Base-by-base conservation (phyloP, 768 basidiomycete species). In the Lentinula boryana region DNA sequence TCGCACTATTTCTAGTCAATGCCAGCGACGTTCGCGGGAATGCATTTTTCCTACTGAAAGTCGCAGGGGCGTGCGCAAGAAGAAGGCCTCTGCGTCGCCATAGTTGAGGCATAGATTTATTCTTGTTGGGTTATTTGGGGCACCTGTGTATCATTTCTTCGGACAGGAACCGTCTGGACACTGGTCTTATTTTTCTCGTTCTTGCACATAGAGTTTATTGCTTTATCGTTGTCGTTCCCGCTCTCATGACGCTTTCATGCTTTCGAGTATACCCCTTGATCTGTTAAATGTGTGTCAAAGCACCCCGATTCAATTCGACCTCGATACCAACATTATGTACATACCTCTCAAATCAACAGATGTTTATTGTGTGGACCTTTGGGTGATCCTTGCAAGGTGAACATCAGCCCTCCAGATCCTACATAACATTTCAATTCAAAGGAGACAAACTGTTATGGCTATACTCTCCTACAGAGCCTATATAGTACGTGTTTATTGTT, bases 21-120 rank as follows among this genome's bases (percentile, higher is more conserved):
- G 79, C 64, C 75, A 74, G 23, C 72, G 78, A 51, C 76, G 79
- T 10, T 75, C 77, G 61, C 74, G 80, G 58, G 74, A 76, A 62
- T 80, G 79, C 62, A 75, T 76, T 60, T 80, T 80, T 54, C 80
- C 79, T 4, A 70, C 71, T 12, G 76, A 76, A 62, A 80, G 78
- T 49, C 72, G 78, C 48, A 70, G 80, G 43, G 80, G 80, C 3
- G 75, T 76, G 69, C 73, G 75, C 38, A 62, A 52, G 36, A 60
- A 60, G 38, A 60, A 52, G 58, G 18, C n/a, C 3, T 16, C 31
- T 48, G n/a, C 57, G 15, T 36, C 56, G 2, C 23, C 56, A 38
- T 40, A 38, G 38, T 27, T 40, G 12, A 13, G 9, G 23, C 21
- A 16, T 9, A 23, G 36, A 13, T 38, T 38, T 16, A 15, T 13